Percentiles rank a stretch among this genome's conserved stretches.
Conservation (phyloP, 1,284 basidiomycete species). For the Pascua sp. region DNA sequence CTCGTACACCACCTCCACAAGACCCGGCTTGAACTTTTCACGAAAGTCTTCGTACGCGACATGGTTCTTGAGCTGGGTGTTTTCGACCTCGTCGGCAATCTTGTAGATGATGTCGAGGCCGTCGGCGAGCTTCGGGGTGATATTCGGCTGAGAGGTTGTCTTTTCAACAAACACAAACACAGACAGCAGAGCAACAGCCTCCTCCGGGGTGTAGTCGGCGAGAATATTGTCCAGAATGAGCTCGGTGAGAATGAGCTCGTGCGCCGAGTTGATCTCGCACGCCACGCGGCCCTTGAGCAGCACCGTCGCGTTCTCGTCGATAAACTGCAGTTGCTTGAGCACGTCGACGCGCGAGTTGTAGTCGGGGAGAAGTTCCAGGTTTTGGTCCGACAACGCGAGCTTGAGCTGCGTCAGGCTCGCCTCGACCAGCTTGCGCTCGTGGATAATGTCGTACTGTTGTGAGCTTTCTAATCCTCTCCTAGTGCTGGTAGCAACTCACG, state of each 20-base stretch:
- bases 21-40: slow-evolving; percentile 73
- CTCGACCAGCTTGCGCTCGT: slow-evolving; percentile 69
- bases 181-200: slow-evolving; percentile 94
- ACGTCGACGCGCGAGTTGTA: slow-evolving; percentile 93
- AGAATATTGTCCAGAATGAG: slow-evolving; percentile 94
- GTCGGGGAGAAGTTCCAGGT: slow-evolving; percentile 92
- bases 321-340: slow-evolving; percentile 84
- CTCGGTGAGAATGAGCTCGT: slow-evolving; percentile 92
- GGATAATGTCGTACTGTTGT: slow-evolving; percentile 66
- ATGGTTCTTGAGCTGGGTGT: slow-evolving; percentile 72
- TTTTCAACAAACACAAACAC: slow-evolving; percentile 98
- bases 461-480: neutral
- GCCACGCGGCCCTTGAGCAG: slow-evolving; percentile 95
- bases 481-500: slow-evolving; percentile 52
- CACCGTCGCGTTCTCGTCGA: slow-evolving; percentile 90
- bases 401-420: slow-evolving; percentile 71
- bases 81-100: slow-evolving; percentile 78
- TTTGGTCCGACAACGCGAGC: slow-evolving; percentile 86
- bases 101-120: slow-evolving; percentile 74
- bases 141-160: slow-evolving; percentile 76
- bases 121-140: slow-evolving; percentile 65
- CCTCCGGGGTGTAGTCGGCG: slow-evolving; percentile 84
- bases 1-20: slow-evolving; percentile 95
- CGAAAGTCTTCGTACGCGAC: slow-evolving; percentile 74
- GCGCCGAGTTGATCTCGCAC: slow-evolving; percentile 98